Percentiles rank a stretch among this genome's conserved stretches.
phyloP scores from a whole-genome alignment of 202 grass and related monocot species.

The Eragrostis tef region DNA sequence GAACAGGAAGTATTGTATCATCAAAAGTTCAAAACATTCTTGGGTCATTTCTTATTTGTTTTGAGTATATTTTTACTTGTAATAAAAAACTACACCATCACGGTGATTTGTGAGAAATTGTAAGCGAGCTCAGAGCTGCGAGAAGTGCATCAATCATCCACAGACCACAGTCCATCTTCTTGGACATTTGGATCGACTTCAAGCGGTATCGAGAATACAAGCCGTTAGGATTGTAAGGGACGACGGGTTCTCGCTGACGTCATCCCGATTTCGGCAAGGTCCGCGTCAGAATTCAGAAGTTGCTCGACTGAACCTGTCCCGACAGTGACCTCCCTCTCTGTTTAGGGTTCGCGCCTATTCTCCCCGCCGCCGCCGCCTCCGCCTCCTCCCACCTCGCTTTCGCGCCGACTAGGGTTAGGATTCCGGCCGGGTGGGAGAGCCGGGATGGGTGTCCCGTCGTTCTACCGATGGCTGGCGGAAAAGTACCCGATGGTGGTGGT shows the following conservation, averaged over 20 bases:
- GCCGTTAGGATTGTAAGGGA: background rate
- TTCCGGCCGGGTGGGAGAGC: conserved; percentile 3
- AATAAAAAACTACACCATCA: no score
- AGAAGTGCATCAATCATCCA: no score
- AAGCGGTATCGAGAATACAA: background rate
- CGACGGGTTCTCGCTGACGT: background rate
- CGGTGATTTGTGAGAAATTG: no score
- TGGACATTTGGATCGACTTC: background rate
- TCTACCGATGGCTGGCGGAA: conserved; percentile 98
- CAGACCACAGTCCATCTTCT: no score
- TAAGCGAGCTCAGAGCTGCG: no score
- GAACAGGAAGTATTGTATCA: no score
- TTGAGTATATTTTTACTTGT: no score
- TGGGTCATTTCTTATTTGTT: no score
- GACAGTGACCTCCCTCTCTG: background rate
- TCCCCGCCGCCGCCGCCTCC: no score
- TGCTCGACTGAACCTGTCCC: background rate
- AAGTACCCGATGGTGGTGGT: conserved; percentile 99
- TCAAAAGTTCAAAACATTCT: no score
- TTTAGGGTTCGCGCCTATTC: conserved; percentile 53
- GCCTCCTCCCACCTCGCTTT: conserved; percentile 1
- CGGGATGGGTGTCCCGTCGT: conserved; percentile 90
- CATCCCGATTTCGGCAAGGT: background rate
- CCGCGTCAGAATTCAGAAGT: background rate
- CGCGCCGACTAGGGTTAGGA: conserved; percentile 49